phyloP scores from a whole-genome alignment of 2,329 filamentous ascomycete species.

The Fonsecaea multimorphosa region DNA sequence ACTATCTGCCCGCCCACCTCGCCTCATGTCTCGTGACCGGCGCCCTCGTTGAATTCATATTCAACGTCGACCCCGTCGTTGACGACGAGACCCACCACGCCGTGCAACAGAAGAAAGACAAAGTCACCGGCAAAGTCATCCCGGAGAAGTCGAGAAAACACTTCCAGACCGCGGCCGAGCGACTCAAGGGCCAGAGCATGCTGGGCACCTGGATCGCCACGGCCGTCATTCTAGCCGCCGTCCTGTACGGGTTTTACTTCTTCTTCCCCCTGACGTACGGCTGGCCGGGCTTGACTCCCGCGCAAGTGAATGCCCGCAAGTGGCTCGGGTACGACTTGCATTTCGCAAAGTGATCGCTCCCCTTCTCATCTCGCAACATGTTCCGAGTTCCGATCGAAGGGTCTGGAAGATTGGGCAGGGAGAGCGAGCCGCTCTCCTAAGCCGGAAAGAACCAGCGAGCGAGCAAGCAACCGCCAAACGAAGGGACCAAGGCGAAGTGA shows the following conservation, averaged over 20 bases:
- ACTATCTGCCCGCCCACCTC: conserved; percentile 93
- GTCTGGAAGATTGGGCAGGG: not conserved
- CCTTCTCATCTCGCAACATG: not conserved
- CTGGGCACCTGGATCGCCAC: conserved; percentile 79
- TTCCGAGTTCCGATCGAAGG: not conserved
- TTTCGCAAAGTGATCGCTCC: conserved; percentile 81
- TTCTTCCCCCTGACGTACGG: conserved; percentile 96
- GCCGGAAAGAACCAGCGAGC: not conserved
- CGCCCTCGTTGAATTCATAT: conserved; percentile 92
- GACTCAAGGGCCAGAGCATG: conserved; percentile 79
- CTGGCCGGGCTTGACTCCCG: conserved; percentile 81
- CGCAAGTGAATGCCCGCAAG: conserved; percentile 77
- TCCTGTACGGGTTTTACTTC: conserved; percentile 83
- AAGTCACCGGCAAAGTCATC: conserved; percentile 51
- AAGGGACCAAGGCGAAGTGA: conserved; percentile 8
- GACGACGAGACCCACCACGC: conserved; percentile 46
- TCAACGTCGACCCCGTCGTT: conserved; percentile 80
- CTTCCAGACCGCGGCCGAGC: conserved; percentile 79
- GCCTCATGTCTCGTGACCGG: conserved; percentile 90
- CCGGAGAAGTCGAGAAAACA: conserved; percentile 56
- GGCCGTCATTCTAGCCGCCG: conserved; percentile 68
- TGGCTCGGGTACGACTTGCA: conserved; percentile 98
- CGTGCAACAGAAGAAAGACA: conserved; percentile 41
- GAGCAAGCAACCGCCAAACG: not conserved
- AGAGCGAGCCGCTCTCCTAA: not conserved